Conservation (phyloP, 2,329 filamentous ascomycete genomes). For the Fusarium falciforme region DNA sequence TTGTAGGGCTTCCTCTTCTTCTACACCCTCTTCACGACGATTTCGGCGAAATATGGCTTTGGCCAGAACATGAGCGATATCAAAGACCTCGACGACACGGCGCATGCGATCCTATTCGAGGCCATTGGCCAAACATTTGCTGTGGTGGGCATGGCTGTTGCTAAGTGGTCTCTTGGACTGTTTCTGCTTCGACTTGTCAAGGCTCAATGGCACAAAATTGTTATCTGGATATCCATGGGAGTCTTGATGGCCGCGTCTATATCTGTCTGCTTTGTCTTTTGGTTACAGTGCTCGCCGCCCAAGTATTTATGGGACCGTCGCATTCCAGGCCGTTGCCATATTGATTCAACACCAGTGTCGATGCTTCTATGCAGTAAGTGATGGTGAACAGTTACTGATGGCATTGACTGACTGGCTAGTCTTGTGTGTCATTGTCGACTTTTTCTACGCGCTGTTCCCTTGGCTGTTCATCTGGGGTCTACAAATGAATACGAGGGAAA, state of each 20-base stretch:
- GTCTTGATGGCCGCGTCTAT: constrained; percentile 34
- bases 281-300: constrained; percentile 31
- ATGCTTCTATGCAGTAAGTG: constrained; percentile 38
- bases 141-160: constrained; percentile 52
- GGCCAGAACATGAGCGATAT: constrained; percentile 46
- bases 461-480: constrained; percentile 59
- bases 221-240: constrained; percentile 48
- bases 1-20: constrained; percentile 42
- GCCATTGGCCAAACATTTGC: constrained; percentile 51
- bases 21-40: constrained; percentile 48
- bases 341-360: constrained; percentile 33
- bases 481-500: constrained; percentile 58
- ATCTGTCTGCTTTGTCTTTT: constrained; percentile 26
- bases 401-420: constrained; percentile 6
- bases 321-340: constrained; percentile 27
- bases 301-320: constrained; percentile 36
- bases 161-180: constrained; percentile 53
- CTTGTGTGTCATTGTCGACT: constrained; percentile 49
- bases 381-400: rapidly evolving
- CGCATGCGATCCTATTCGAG: constrained; percentile 46
- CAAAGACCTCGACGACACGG: constrained; percentile 29
- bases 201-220: constrained; percentile 48
- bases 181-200: constrained; percentile 54
- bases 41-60: constrained; percentile 49
- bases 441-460: constrained; percentile 55